Evolutionary conservation across 768 basidiomycete genomes (phyloP).

Genomic region (Kwoniella pini): DNA sequence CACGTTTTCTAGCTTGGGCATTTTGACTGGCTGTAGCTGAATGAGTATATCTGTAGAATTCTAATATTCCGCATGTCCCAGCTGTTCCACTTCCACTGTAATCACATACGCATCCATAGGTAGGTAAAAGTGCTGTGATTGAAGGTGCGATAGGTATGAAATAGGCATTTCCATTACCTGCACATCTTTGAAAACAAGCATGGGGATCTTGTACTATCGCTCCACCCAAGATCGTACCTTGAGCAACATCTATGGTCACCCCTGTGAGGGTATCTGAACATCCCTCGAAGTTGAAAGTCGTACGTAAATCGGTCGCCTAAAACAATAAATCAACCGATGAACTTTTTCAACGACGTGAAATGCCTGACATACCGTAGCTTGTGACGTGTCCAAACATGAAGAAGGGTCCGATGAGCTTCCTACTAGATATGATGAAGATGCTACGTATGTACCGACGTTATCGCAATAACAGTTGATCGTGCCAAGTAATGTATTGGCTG

Average conservation of each 20-base stretch:
- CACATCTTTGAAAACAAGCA: constrained; percentile 11
- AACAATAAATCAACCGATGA: no score
- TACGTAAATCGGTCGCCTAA: constrained; percentile 10
- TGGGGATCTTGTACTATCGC: constrained; percentile 9
- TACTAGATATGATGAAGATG: constrained; percentile 1
- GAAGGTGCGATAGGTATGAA: constrained; percentile 12
- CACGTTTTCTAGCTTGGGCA: constrained; percentile 3
- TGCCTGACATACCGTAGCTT: constrained; percentile 1
- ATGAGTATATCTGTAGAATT: constrained; percentile 4
- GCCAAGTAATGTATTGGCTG: neutral
- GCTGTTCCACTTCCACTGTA: constrained; percentile 1
- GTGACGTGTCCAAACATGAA: neutral
- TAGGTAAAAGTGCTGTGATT: neutral
- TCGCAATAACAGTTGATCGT: constrained; percentile 16
- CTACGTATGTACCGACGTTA: constrained; percentile 1
- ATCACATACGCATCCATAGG: constrained; percentile 15
- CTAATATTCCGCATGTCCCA: neutral
- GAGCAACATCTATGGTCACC: neutral
- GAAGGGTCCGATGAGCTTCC: neutral
- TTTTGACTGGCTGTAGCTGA: constrained; percentile 9
- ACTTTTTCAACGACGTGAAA: neutral
- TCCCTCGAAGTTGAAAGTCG: constrained; percentile 4
- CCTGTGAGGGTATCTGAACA: constrained; percentile 9
- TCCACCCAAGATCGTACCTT: constrained; percentile 2
- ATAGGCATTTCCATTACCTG: constrained; percentile 2